Evolutionary conservation across 164 flowering plant genomes (phyloP), one percentile per base, ranked within the genome.

Genomic region (Umbilicus rupestris): DNA sequence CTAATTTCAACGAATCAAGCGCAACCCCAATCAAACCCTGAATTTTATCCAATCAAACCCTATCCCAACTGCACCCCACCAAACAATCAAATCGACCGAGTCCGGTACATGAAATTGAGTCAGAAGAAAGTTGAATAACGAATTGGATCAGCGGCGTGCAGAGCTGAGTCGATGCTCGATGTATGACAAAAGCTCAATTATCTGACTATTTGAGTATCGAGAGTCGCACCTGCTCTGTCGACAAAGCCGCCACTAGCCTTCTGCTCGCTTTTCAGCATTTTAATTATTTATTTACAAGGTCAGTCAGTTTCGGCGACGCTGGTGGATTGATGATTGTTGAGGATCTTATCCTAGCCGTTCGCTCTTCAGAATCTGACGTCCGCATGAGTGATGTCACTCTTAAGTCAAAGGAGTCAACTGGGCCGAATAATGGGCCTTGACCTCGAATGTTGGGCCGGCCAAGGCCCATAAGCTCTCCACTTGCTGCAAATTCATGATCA

Each of bases 151-250:
- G 33, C 33, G 2, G 55, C 55, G 60, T 26, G 60, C 19, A 28
- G 33, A 55, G 60, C 35, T 28, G 33, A 55, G 7, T 55, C 55
- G 55, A 49, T 55, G n/a, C n/a, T n/a, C n/a, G n/a, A n/a, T 26
- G 7, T 26, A 33, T 26, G 14, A 14, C 5, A 28, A 26, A 7
- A 55, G 1, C 29, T 55, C 29, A 17, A 28, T 55, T 12, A 11
- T 55, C 60, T 9, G 58, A 52, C 1, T 52, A 2, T 49, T 9
- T 49, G 58, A 26, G 30, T 52, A 20, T 28, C 60, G 60, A 55
- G 30, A 52, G 58, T 52, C 58, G 30, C 58, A 52, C 17, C 60
- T 11, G 33, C 58, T 52, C 24, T 49, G 55, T n/a, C 55, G 55
- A 20, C 26, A 20, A n/a, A 49, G 5, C 26, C 20, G 11, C 24